Evolutionary conservation across 202 grass and related monocot species (phyloP).

Genomic region (Zizania palustris): DNA sequence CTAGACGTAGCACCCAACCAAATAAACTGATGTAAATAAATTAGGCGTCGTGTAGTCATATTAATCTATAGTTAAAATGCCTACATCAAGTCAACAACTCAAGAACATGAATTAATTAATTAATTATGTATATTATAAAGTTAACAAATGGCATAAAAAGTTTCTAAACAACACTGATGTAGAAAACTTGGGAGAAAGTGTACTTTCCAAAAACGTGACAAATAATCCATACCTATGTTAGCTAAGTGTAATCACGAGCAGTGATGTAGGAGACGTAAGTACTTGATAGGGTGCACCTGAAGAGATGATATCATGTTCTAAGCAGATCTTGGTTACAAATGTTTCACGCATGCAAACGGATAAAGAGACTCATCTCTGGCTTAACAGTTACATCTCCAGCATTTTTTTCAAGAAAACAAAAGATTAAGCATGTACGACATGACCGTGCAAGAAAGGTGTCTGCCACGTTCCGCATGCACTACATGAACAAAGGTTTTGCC

Average conservation of each 20-base stretch:
- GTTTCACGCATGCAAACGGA: background rate
- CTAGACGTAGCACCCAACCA: slow-evolving; percentile 16
- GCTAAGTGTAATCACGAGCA: background rate
- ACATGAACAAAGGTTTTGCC: background rate
- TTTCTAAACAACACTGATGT: no score
- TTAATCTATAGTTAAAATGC: background rate
- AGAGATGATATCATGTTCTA: background rate
- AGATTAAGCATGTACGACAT: background rate
- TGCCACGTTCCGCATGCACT: background rate
- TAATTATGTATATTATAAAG: no score
- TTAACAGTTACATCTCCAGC: background rate
- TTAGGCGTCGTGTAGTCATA: background rate
- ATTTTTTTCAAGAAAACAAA: background rate
- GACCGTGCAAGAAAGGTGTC: no score
- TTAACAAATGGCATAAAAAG: no score
- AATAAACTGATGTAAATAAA: background rate
- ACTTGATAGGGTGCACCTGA: background rate
- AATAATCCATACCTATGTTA: background rate
- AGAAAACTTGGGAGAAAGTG: no score
- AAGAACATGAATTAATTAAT: no score
- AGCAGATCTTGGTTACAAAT: background rate
- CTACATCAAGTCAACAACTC: background rate
- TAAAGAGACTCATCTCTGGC: background rate
- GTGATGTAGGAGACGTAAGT: background rate
- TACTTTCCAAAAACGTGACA: no score